Conservation (phyloP, 345 rosid species). For the Nasturtium officinale region DNA sequence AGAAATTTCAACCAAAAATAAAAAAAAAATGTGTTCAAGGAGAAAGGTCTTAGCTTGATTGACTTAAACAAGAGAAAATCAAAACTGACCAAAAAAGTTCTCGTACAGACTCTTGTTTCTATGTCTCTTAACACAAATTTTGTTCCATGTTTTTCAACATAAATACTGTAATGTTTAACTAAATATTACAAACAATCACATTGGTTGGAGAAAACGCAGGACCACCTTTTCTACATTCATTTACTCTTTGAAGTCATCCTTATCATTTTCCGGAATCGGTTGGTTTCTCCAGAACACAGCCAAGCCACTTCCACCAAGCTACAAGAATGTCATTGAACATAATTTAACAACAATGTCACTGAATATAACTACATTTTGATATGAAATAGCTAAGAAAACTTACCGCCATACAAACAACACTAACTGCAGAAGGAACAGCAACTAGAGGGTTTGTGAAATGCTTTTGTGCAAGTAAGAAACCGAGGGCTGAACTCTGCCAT, state of each 20-base stretch:
- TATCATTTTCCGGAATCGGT: constrained; percentile 74
- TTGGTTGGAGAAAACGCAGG: not conserved
- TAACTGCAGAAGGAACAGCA: constrained; percentile 96
- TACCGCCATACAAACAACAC: constrained; percentile 99
- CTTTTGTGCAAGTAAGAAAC: constrained; percentile 91
- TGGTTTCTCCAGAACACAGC: constrained; percentile 94
- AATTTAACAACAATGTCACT: not conserved
- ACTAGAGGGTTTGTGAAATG: constrained; percentile 95
- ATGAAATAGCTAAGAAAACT: constrained; percentile 24
- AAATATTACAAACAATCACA: constrained; percentile 38
- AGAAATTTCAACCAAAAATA: constrained; percentile 11
- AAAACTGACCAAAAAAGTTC: not conserved
- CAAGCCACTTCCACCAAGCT: constrained; percentile 98
- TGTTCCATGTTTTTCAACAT: not conserved
- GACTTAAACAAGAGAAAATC: constrained; percentile 45
- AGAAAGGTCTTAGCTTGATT: constrained; percentile 58
- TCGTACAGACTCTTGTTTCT: constrained; percentile 14
- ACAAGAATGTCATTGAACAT: not conserved
- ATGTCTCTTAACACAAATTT: constrained; percentile 10
- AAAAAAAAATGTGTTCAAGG: constrained; percentile 50
- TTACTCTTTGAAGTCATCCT: constrained; percentile 90
- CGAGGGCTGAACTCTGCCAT: constrained; percentile 92
- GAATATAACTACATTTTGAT: constrained; percentile 1
- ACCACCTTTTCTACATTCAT: not conserved
- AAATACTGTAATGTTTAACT: constrained; percentile 2